phyloP scores from a whole-genome alignment of 768 basidiomycete species.

The Nidularia sp. region DNA sequence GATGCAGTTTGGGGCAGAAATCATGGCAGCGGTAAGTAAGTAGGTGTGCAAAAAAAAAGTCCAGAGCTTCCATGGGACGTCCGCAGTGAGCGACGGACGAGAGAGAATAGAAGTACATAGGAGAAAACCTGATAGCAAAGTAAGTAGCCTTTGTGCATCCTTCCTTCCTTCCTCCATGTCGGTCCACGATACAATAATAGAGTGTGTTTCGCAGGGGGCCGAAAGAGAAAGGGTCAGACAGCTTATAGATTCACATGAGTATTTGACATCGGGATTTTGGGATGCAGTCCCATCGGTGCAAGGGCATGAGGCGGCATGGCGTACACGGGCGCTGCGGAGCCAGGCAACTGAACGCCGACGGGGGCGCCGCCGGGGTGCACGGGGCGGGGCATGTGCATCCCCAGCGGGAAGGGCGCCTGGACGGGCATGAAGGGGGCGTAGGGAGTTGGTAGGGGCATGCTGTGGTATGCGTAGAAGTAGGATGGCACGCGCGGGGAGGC shows the following conservation, averaged over 20 bases:
- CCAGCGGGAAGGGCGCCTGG: constrained; percentile 9
- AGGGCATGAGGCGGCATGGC: background rate
- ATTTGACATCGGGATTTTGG: too few relatives aligned
- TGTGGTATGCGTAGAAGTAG: constrained; percentile 19
- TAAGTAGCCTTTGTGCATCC: too few relatives aligned
- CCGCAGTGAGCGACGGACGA: background rate
- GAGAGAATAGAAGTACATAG: background rate
- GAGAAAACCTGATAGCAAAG: too few relatives aligned
- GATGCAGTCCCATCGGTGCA: too few relatives aligned
- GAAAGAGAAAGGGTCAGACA: background rate
- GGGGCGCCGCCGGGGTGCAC: background rate
- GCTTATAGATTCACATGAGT: background rate
- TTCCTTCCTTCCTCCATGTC: too few relatives aligned
- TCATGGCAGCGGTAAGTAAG: background rate
- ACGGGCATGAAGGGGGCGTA: constrained; percentile 9
- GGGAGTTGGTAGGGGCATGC: constrained; percentile 11
- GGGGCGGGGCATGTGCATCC: constrained; percentile 4
- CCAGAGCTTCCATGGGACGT: background rate
- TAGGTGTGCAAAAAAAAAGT: background rate
- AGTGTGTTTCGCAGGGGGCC: background rate
- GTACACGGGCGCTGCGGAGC: background rate
- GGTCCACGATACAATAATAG: too few relatives aligned
- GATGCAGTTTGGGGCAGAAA: too few relatives aligned
- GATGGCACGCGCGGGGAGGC: constrained; percentile 9
- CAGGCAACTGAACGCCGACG: background rate